A percentile compares a stretch with the other conserved stretches of the same genome.
These are phyloP conservation scores for Stachybotrys elegans DNA, from an alignment of 2,329 filamentous ascomycete genomes.

Conservation along the genomic window DNA sequence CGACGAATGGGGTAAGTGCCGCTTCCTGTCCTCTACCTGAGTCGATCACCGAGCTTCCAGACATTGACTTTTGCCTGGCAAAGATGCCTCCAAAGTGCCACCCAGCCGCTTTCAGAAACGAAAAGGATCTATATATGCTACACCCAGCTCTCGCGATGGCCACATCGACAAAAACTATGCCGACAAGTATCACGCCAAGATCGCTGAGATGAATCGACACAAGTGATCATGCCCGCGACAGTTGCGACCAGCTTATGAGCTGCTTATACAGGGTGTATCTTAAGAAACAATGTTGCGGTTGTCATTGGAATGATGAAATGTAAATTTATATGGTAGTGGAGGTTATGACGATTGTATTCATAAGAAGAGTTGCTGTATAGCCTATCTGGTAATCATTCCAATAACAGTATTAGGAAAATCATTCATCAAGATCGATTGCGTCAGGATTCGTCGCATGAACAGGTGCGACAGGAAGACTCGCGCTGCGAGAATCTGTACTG, in stretches of 20 bases:
- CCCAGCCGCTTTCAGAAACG: constrained; percentile 66
- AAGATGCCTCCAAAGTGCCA: constrained; percentile 62
- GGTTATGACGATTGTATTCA: too few relatives aligned
- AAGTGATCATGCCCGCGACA: too few relatives aligned
- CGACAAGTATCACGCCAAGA: constrained; percentile 56
- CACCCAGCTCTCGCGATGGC: constrained; percentile 59
- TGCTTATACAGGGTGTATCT: too few relatives aligned
- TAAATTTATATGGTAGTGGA: too few relatives aligned
- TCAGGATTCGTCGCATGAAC: constrained; percentile 67
- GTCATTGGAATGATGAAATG: too few relatives aligned
- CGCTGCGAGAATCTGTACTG: constrained; percentile 62
- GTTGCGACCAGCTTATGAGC: too few relatives aligned
- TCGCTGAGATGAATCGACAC: constrained; percentile 44
- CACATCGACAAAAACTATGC: constrained; percentile 56
- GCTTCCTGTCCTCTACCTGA: not conserved
- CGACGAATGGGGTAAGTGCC: constrained; percentile 44
- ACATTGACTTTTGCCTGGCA: constrained; percentile 3
- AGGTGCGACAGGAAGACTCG: constrained; percentile 29
- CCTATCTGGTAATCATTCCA: too few relatives aligned
- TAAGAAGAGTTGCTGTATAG: too few relatives aligned
- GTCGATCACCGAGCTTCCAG: not conserved
- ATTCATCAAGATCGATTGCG: constrained; percentile 75
- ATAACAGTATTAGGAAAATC: too few relatives aligned
- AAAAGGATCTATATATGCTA: constrained; percentile 64
- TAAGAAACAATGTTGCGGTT: too few relatives aligned